Base-by-base conservation (phyloP, 768 basidiomycete genomes). In the Leucosporidium yakuticum region DNA sequence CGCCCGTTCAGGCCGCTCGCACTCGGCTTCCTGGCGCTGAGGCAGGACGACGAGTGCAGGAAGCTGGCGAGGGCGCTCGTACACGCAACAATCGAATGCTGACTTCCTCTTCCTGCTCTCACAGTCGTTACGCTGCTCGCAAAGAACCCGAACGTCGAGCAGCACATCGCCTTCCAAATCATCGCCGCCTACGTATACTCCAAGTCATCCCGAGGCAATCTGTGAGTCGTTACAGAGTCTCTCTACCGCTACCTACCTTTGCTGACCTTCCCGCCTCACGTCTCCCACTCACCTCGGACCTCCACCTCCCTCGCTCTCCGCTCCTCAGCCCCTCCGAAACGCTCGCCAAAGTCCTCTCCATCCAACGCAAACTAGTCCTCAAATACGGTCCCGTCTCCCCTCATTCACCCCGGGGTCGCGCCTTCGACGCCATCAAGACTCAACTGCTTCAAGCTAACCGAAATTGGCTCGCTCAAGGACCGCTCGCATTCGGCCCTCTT, bases 141-240 rank as follows among this genome's bases (percentile, higher is more conserved):
- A 5, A 47, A 44, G 17, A 34, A 59, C 12, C 67, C 67, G 8
- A 61, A 50, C 0, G 64, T 64, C 11, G 27, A 47, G 0, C 71
- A 73, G 31, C 59, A 64, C 62, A 51, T 61, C 23, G 61, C 59
- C 51, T 71, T 71, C 51, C 63, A 63, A 19, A 68, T 71, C 63
- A 60, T 71, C 47, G 7, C 55, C 44, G 31, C 57, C 60, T 71
- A 71, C 61, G 63, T 68, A 36, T 71, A 65, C 55, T 62, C 56
- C 20, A 71, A 71, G 32, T 65, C 66, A 1, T n/a, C 54, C 8
- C 66, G 63, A 9, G 70, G 70, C 31, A 71, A 39, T 39, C 34
- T 55, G 39, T 44, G 14, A 44, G 39, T 44, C 11, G 39, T 7
- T 9, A 9, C 14, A 44, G 11, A 15, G 2, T 15, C 12, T 6